Evolutionary conservation across 2,329 filamentous ascomycete species (phyloP), one percentile per base, ranked within the genome.

Genomic region (Periglandula ipomoeae): DNA sequence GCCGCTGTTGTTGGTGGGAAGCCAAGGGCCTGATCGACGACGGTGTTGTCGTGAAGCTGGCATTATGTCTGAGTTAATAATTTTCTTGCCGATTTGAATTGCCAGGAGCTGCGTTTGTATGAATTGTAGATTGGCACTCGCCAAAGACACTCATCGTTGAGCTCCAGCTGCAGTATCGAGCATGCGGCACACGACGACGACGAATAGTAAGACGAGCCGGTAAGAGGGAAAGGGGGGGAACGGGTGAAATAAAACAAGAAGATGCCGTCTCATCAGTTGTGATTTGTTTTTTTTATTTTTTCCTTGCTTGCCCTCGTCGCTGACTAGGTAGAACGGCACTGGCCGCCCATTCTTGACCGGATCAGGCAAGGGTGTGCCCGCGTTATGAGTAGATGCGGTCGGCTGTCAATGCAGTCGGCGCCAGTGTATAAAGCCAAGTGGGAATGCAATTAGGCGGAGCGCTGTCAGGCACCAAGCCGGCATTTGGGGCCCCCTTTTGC

Each of bases 391-490:
- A 22, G 48, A 32, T 42, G 48, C 35, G 37, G 30, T 37, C 35
- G 44, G 44, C 48, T 46, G 40, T 50, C 35, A 37, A 50, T 50
- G 48, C 48, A 48, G 50, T 49, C 37, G 27, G 7, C 46, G 30
- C 45, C 34, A 45, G 27, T 46, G 46, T 45, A 47, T 47, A 34
- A 50, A 44, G 20, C 49, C 44, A 48, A 41, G 41, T 48, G 49
- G 44, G 30, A 50, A 50, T 42, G n/a, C 40, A 45, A 48, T 49
- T 22, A 46, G 46, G 34, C 35, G 46, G 41, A 42, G 35, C 20
- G n/a, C 37, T 23, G 47, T 23, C 47, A 49, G 35, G 47, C 50
- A 49, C 42, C 49, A 42, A 40, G 34, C 37, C 35, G 19, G 10
- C n/a, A 32, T 17, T 32, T 22, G 41, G 40, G 32, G 24, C 26